A percentile compares a stretch with the other conserved stretches of the same genome.
Evolutionary conservation across 2,329 filamentous ascomycete species (phyloP).

Genomic region (Paecilomyces fulvus): DNA sequence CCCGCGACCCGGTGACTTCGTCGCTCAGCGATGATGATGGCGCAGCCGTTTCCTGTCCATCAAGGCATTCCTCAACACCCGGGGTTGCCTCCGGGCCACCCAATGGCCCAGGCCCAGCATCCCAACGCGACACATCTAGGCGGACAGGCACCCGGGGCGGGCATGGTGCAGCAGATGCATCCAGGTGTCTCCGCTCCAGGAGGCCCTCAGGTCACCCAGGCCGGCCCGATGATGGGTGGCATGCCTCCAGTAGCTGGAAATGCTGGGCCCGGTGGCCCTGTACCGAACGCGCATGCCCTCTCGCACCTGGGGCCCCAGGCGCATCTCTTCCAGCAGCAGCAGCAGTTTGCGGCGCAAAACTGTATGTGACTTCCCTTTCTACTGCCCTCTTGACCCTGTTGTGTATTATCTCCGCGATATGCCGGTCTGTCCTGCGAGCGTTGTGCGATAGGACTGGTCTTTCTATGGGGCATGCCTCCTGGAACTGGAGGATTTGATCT

Average conservation of each 20-base stretch:
- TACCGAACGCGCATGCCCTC: conserved; percentile 51
- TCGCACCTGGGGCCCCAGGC: conserved; percentile 52
- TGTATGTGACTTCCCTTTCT: conserved; percentile 23
- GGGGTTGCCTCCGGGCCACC: conserved; percentile 52
- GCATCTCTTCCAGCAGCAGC: conserved; percentile 46
- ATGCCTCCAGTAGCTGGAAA: conserved; percentile 53
- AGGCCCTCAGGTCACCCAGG: conserved; percentile 52
- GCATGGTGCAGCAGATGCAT: conserved; percentile 51
- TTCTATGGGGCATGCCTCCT: not conserved
- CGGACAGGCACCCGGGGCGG: conserved; percentile 37
- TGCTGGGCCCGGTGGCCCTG: conserved; percentile 40
- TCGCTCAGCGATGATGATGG: conserved; percentile 44
- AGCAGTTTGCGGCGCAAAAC: conserved; percentile 31
- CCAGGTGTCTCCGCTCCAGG: conserved; percentile 52
- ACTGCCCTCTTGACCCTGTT: conserved; percentile 1
- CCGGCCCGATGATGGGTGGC: conserved; percentile 54
- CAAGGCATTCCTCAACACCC: conserved; percentile 51
- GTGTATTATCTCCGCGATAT: not conserved
- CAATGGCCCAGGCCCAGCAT: conserved; percentile 50
- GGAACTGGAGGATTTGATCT: not conserved
- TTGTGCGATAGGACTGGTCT: not conserved
- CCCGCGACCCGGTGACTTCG: conserved; percentile 25
- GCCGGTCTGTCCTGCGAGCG: not conserved
- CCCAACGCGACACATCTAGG: conserved; percentile 49
- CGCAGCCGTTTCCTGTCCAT: conserved; percentile 50